Evolutionary conservation across 2,329 filamentous ascomycete species (phyloP).

Genomic region (Tolypocladium nubicola): DNA sequence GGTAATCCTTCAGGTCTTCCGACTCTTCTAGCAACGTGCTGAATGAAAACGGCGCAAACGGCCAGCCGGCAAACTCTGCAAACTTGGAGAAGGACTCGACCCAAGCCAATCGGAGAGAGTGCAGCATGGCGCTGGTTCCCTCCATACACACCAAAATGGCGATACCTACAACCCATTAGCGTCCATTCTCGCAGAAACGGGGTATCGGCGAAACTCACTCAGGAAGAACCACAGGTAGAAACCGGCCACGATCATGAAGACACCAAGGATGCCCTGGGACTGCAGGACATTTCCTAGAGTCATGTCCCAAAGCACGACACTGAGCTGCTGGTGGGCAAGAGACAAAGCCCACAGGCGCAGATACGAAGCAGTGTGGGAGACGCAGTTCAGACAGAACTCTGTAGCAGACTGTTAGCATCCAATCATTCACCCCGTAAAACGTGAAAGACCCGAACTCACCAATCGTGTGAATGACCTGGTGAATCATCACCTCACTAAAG

Average conservation of each 20-base stretch:
- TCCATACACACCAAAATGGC: conserved; percentile 84
- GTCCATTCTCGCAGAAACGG: not conserved
- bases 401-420: conserved; percentile 16
- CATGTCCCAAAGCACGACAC: conserved; percentile 93
- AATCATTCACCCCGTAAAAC: not conserved
- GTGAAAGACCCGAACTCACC: conserved; percentile 46
- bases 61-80: conserved; percentile 80
- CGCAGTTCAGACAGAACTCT: conserved; percentile 99
- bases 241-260: conserved; percentile 69
- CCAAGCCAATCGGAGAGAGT: conserved; percentile 86
- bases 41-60: conserved; percentile 87
- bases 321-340: conserved; percentile 94
- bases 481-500: conserved; percentile 95
- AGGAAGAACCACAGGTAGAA: conserved; percentile 90
- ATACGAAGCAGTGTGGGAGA: conserved; percentile 97
- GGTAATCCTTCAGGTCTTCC: conserved; percentile 46
- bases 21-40: conserved; percentile 77
- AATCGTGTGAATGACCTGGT: conserved; percentile 97
- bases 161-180: conserved; percentile 25
- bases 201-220: conserved; percentile 23
- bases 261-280: conserved; percentile 54
- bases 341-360: conserved; percentile 97
- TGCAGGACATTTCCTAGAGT: conserved; percentile 71
- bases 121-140: conserved; percentile 90
- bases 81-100: conserved; percentile 98